phyloP scores from a whole-genome alignment of 2,329 filamentous ascomycete genomes.

The Phaeosphaeria sp. region DNA sequence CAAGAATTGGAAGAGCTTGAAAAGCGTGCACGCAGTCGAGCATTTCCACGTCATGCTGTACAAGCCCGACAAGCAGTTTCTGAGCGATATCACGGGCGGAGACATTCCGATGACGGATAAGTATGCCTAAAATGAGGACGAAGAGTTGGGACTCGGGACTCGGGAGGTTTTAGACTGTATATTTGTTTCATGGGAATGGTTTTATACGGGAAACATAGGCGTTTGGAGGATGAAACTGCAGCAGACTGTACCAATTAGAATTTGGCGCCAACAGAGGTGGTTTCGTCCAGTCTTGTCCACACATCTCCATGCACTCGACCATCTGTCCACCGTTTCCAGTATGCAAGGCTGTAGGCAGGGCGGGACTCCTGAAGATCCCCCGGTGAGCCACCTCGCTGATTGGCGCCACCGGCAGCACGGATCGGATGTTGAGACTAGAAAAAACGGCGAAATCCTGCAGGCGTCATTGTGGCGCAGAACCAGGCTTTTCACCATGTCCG shows the following conservation, averaged over 20 bases:
- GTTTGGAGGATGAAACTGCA: neutral
- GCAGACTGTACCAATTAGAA: neutral
- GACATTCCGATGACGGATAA: conserved; percentile 67
- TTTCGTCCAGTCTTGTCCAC: neutral
- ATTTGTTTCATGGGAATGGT: neutral
- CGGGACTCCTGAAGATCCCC: neutral
- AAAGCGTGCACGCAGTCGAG: conserved; percentile 85
- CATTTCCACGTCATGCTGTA: conserved; percentile 96
- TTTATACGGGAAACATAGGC: neutral
- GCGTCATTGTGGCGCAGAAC: neutral
- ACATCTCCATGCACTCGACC: no score
- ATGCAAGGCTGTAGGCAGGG: neutral
- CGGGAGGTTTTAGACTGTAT: neutral
- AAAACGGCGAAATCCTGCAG: neutral
- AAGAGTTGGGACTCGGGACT: neutral
- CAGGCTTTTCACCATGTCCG: no score
- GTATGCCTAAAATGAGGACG: conserved; percentile 3
- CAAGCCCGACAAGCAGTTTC: conserved; percentile 72
- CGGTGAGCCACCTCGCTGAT: neutral
- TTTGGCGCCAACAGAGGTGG: neutral
- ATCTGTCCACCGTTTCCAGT: neutral
- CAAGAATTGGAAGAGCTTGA: conserved; percentile 86
- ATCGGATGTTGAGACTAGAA: neutral
- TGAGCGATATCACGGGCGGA: conserved; percentile 73
- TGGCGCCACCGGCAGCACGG: neutral